Percentiles rank a stretch among this genome's conserved stretches.
Conservation (phyloP, 306 rosid genomes). For the Medicago arabica region DNA sequence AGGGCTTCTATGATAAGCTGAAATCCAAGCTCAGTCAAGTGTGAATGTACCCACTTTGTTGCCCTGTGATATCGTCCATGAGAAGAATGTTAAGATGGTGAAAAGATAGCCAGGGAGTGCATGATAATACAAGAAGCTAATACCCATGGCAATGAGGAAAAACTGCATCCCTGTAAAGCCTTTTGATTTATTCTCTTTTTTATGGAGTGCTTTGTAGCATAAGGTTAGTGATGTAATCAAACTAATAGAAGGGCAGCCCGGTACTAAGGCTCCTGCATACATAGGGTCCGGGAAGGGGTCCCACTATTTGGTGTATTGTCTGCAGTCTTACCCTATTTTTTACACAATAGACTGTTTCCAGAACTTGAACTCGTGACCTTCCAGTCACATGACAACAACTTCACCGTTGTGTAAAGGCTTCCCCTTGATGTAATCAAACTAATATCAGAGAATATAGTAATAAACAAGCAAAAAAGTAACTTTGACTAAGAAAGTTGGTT, state of each 20-base stretch:
- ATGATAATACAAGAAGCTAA: slow-evolving; percentile 81
- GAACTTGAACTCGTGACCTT: too few relatives aligned
- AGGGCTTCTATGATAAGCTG: slow-evolving; percentile 98
- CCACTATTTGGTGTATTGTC: too few relatives aligned
- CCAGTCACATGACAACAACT: too few relatives aligned
- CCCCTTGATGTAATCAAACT: too few relatives aligned
- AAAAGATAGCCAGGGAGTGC: slow-evolving; percentile 88
- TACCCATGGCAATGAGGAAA: slow-evolving; percentile 72
- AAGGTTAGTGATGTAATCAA: slow-evolving; percentile 41
- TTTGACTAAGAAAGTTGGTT: slow-evolving; percentile 7
- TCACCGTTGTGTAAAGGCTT: too few relatives aligned
- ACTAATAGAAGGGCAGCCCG: too few relatives aligned
- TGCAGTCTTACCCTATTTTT: too few relatives aligned
- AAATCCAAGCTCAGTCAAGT: slow-evolving; percentile 96
- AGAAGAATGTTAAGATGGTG: slow-evolving; percentile 81
- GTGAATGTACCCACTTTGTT: slow-evolving; percentile 93
- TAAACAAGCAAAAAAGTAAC: slow-evolving; percentile 24
- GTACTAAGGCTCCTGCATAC: too few relatives aligned
- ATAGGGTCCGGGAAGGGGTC: too few relatives aligned
- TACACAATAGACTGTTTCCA: too few relatives aligned
- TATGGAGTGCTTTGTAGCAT: slow-evolving; percentile 86
- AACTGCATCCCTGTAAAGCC: slow-evolving; percentile 80
- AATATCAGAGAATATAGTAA: slow-evolving; percentile 24
- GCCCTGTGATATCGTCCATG: slow-evolving; percentile 94
- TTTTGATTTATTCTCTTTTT: slow-evolving; percentile 58